Conservation (phyloP, 2,329 filamentous ascomycete species). For the Cadophora sp. region DNA sequence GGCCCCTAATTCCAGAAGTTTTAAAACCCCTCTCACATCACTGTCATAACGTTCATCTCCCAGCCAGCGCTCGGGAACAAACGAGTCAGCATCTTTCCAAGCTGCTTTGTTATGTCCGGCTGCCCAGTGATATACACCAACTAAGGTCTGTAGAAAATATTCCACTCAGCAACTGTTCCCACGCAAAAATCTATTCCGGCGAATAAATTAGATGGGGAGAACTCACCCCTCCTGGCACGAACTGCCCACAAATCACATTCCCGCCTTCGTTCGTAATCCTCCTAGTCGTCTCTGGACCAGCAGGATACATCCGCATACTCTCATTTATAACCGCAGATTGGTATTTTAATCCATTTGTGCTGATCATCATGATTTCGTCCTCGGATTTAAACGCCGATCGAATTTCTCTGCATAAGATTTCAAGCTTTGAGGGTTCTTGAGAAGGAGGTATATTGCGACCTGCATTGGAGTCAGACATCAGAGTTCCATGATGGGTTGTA, state of each 20-base stretch:
- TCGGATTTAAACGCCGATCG: conserved; percentile 19
- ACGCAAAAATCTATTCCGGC: too few species aligned
- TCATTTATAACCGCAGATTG: conserved; percentile 26
- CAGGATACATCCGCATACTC: conserved; percentile 15
- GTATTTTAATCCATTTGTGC: conserved; percentile 18
- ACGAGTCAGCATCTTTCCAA: conserved; percentile 20
- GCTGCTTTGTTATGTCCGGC: conserved; percentile 20
- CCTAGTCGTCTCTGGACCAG: conserved; percentile 22
- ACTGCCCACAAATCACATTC: conserved; percentile 20
- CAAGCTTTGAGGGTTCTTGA: conserved; percentile 19
- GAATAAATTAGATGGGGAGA: background rate
- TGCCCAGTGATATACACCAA: conserved; percentile 23
- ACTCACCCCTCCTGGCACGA: conserved; percentile 9
- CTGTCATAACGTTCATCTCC: conserved; percentile 19
- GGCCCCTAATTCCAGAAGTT: conserved; percentile 22
- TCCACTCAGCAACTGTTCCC: background rate
- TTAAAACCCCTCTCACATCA: conserved; percentile 29
- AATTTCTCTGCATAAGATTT: conserved; percentile 18
- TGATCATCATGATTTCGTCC: conserved; percentile 20
- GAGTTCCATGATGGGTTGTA: background rate
- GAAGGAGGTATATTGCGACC: conserved; percentile 15
- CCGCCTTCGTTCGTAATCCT: conserved; percentile 13
- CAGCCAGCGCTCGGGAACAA: conserved; percentile 32
- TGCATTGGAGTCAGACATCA: background rate
- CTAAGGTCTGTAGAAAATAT: conserved; percentile 11